phyloP scores from a whole-genome alignment of 1,284 basidiomycete genomes.

The Tylopilus sp. region DNA sequence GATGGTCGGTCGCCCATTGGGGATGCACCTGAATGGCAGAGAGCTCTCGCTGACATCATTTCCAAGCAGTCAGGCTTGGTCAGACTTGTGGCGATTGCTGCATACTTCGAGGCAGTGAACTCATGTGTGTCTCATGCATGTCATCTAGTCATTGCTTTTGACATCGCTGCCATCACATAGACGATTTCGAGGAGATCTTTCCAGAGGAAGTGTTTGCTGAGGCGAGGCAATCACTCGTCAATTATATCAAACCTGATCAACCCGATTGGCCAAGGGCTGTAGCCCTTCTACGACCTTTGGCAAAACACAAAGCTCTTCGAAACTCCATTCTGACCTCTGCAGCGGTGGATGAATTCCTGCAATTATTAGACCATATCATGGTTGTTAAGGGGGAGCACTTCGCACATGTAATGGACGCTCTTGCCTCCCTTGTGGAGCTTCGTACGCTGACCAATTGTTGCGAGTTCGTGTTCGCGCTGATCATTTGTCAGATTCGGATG shows the following conservation, averaged over 20 bases:
- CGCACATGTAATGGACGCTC: constrained; percentile 6
- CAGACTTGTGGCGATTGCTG: constrained; percentile 5
- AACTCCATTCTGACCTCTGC: neutral
- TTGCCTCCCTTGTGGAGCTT: constrained; percentile 8
- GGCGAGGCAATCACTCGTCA: constrained; percentile 4
- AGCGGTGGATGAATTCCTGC: constrained; percentile 1
- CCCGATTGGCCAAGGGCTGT: constrained; percentile 9
- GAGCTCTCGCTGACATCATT: constrained; percentile 5
- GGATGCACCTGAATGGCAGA: constrained; percentile 1
- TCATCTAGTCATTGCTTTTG: neutral
- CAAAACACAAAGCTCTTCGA: constrained; percentile 6
- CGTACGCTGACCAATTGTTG: neutral
- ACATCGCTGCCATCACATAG: neutral
- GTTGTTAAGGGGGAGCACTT: constrained; percentile 2
- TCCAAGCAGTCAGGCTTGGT: constrained; percentile 2
- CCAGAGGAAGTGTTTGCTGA: constrained; percentile 4
- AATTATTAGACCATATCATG: constrained; percentile 6
- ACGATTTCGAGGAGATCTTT: neutral
- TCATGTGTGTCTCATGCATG: neutral
- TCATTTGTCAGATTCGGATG: constrained; percentile 1
- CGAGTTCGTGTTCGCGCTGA: neutral
- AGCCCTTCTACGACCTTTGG: constrained; percentile 8
- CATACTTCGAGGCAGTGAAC: constrained; percentile 7
- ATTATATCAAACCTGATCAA: constrained; percentile 6
- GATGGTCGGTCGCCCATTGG: constrained; percentile 4